Percentiles rank a stretch among this genome's conserved stretches.
Conservation (phyloP, 2,329 filamentous ascomycete genomes). For the Trichoderma asperellum region DNA sequence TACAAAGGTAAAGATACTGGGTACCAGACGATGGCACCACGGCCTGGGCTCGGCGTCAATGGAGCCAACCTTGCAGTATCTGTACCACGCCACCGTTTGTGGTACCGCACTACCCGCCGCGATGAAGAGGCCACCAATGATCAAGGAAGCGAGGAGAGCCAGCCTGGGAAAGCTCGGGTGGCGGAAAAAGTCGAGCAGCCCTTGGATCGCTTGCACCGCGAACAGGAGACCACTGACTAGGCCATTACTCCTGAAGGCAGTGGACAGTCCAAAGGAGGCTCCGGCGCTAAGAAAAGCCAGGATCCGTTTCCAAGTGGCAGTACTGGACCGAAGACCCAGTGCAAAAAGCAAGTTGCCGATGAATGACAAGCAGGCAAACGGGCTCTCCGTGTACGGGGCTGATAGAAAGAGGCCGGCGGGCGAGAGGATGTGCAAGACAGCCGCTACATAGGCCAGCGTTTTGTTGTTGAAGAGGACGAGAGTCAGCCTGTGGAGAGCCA, state of each 20-base stretch:
- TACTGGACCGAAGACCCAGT: conserved; percentile 44
- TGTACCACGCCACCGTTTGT: conserved; percentile 73
- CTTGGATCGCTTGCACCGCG: conserved; percentile 60
- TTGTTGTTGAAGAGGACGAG: conserved; percentile 55
- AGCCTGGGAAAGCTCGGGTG: conserved; percentile 45
- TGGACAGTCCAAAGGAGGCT: conserved; percentile 70
- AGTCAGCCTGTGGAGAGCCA: conserved; percentile 72
- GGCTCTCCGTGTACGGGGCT: conserved; percentile 80
- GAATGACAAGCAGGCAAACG: conserved; percentile 79
- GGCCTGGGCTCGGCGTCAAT: conserved; percentile 51
- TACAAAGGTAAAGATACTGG: conserved; percentile 90
- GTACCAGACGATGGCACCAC: conserved; percentile 76
- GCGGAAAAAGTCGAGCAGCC: conserved; percentile 36
- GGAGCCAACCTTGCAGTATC: conserved; percentile 60
- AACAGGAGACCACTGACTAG: conserved; percentile 80
- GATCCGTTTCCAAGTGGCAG: conserved; percentile 45
- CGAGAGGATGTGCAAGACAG: conserved; percentile 78
- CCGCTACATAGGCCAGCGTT: conserved; percentile 68
- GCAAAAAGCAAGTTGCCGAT: conserved; percentile 72
- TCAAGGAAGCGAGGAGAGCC: conserved; percentile 59
- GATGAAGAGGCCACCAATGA: conserved; percentile 69
- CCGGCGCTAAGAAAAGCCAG: conserved; percentile 65
- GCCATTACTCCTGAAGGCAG: conserved; percentile 81
- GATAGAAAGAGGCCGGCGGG: conserved; percentile 90
- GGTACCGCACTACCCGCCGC: conserved; percentile 70